A percentile compares a stretch with the other conserved stretches of the same genome.
Evolutionary conservation across 371 early-diverging fungal species (phyloP).

Genomic region (Lichtheimia ramosa): DNA sequence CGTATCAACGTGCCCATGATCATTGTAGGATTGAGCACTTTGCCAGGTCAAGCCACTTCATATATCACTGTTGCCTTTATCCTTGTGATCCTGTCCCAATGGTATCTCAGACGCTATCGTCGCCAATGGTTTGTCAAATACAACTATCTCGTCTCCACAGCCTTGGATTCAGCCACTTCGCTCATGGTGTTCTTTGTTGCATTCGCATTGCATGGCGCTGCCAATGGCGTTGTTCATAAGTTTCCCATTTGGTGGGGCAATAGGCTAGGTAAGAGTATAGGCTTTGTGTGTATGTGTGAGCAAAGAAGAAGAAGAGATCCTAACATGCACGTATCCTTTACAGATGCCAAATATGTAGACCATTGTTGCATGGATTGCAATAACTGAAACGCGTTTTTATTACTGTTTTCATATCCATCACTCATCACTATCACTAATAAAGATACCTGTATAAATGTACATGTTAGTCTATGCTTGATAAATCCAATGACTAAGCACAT

Average conservation of each 20-base stretch:
- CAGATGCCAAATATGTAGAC: slow-evolving; percentile 19
- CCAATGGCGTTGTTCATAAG: slow-evolving; percentile 24
- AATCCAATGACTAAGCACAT: neutral
- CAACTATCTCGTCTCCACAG: slow-evolving; percentile 56
- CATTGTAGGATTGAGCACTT: slow-evolving; percentile 37
- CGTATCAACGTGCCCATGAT: slow-evolving; percentile 49
- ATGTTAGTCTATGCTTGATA: neutral
- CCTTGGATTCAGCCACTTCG: slow-evolving; percentile 59
- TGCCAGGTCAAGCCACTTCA: slow-evolving; percentile 42
- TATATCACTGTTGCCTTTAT: slow-evolving; percentile 44
- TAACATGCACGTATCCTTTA: neutral
- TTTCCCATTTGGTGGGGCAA: slow-evolving; percentile 63
- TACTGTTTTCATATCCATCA: neutral
- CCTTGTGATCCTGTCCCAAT: slow-evolving; percentile 43
- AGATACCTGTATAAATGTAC: slow-evolving; percentile 1
- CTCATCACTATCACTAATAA: neutral
- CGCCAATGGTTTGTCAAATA: slow-evolving; percentile 55
- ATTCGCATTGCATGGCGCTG: slow-evolving; percentile 55
- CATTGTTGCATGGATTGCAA: slow-evolving; percentile 22
- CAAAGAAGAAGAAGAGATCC: too few species aligned
- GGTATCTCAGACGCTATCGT: slow-evolving; percentile 41
- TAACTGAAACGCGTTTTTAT: neutral
- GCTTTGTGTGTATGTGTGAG: slow-evolving; percentile 8
- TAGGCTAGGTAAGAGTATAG: slow-evolving; percentile 16
- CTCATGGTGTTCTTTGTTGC: slow-evolving; percentile 51